Conservation (phyloP, 768 basidiomycete species). For the Russula earlei region DNA sequence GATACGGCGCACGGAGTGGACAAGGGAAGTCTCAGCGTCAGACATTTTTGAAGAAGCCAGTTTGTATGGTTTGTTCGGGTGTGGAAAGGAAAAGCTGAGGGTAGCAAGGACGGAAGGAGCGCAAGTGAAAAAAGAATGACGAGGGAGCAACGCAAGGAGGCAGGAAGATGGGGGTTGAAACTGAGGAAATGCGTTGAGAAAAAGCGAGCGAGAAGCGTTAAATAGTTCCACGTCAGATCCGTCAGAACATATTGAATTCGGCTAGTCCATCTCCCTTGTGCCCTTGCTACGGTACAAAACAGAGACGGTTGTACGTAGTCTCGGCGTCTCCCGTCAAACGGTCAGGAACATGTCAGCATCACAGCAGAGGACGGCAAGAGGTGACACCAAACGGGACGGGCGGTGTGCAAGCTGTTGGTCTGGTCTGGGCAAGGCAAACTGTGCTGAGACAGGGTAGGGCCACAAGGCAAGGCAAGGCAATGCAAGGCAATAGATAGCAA, state of each 20-base stretch:
- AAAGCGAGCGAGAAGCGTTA: not conserved
- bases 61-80: not conserved
- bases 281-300: too few relatives aligned
- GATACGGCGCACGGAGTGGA: not conserved
- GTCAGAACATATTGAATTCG: not conserved
- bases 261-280: not conserved
- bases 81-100: not conserved
- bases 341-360: not conserved
- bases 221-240: not conserved
- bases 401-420: too few relatives aligned
- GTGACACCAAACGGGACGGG: too few relatives aligned
- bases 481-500: too few relatives aligned
- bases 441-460: too few relatives aligned
- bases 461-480: too few relatives aligned
- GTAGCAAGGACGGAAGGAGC: not conserved
- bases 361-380: too few relatives aligned
- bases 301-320: not conserved
- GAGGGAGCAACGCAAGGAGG: too few relatives aligned
- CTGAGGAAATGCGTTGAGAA: too few relatives aligned
- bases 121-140: not conserved
- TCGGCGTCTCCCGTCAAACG: not conserved
- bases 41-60: constrained; percentile 12
- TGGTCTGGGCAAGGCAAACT: too few relatives aligned
- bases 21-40: not conserved
- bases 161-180: not conserved